Evolutionary conservation across 345 rosid species (phyloP).

Genomic region (Barbarea vulgaris): DNA sequence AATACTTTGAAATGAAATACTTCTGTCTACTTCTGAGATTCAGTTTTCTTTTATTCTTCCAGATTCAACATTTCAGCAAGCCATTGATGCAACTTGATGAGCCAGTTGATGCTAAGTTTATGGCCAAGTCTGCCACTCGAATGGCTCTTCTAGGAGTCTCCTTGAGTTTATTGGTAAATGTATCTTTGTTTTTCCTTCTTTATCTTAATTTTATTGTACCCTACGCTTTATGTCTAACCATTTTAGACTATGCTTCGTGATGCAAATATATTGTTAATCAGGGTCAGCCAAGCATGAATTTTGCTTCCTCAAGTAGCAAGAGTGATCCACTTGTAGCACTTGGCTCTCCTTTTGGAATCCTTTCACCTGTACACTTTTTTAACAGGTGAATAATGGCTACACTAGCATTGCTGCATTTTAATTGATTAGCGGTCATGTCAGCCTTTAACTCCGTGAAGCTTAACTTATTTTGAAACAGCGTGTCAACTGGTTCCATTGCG

Average conservation of each 20-base stretch:
- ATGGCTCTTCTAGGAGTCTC: constrained; percentile 80
- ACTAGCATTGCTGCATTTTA: constrained; percentile 7
- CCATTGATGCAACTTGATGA: constrained; percentile 45
- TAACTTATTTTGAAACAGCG: constrained; percentile 52
- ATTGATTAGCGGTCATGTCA: neutral
- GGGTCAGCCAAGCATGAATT: constrained; percentile 53
- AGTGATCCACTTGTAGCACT: constrained; percentile 76
- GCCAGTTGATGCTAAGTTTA: constrained; percentile 49
- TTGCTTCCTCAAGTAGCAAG: constrained; percentile 49
- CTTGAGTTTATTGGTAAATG: constrained; percentile 52
- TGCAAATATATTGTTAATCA: constrained; percentile 43
- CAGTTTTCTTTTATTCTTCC: constrained; percentile 32
- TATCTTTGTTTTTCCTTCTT: constrained; percentile 17
- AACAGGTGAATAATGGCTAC: constrained; percentile 59
- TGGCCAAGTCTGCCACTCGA: constrained; percentile 67
- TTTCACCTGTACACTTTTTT: constrained; percentile 86
- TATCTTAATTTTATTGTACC: constrained; percentile 11
- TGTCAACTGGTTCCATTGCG: constrained; percentile 78
- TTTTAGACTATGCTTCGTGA: neutral
- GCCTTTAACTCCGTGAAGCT: constrained; percentile 16
- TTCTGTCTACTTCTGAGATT: neutral
- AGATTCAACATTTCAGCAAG: constrained; percentile 45
- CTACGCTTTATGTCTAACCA: constrained; percentile 1
- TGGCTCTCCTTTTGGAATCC: constrained; percentile 95
- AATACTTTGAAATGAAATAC: neutral